Percentiles rank a stretch among this genome's conserved stretches.
Conservation (phyloP, 169 alveolate species). For the Plasmodium yoelii region DNA sequence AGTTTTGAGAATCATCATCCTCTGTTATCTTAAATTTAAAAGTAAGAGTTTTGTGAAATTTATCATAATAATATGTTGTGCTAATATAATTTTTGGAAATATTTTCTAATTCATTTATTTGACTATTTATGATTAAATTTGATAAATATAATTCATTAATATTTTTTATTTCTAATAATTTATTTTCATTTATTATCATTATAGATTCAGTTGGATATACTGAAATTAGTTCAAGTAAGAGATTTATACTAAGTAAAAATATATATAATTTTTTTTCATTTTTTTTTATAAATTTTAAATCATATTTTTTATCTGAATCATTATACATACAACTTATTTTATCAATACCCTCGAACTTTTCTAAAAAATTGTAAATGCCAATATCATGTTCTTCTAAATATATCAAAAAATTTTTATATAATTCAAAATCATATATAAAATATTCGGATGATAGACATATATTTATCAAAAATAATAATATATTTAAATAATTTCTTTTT, state of each 20-base stretch:
- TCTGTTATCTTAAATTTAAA: constrained; percentile 58
- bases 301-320: no score
- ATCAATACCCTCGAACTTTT: constrained; percentile 12
- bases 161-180: constrained; percentile 16
- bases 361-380: constrained; percentile 15
- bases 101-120: constrained; percentile 15
- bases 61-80: constrained; percentile 45
- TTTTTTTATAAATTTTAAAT: not conserved
- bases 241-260: constrained; percentile 30
- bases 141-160: constrained; percentile 32
- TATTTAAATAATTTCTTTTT: constrained; percentile 24
- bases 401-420: constrained; percentile 22
- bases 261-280: constrained; percentile 21
- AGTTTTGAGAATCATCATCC: constrained; percentile 31
- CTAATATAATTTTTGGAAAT: constrained; percentile 8
- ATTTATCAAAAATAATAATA: constrained; percentile 42
- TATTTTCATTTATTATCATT: constrained; percentile 33
- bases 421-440: constrained; percentile 34
- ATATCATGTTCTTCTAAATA: constrained; percentile 33
- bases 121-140: constrained; percentile 33
- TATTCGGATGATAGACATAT: constrained; percentile 52
- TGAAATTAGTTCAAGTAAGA: constrained; percentile 24
- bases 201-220: constrained; percentile 45
- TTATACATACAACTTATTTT: not conserved
- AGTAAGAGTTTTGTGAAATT: constrained; percentile 12